Evolutionary conservation across 2,329 filamentous ascomycete genomes (phyloP), one percentile per base, ranked within the genome.

Genomic region (Claviceps humidiphila): DNA sequence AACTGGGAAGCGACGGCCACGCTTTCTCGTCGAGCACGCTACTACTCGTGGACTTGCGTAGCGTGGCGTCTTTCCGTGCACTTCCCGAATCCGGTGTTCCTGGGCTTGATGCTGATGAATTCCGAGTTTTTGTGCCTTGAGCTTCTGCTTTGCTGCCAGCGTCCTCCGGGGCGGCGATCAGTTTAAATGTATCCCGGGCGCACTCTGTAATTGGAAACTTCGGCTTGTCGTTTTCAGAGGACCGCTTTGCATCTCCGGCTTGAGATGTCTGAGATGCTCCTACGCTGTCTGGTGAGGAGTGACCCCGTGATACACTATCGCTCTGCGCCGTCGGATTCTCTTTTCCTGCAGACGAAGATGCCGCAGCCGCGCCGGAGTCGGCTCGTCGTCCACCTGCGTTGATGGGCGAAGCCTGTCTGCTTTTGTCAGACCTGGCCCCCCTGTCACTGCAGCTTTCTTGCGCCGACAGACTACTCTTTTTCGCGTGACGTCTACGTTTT

Each of bases 1-100:
- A 42, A 22, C 39, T 20, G 20, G 51, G 47, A 7, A 53, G 48
- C 38, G 44, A 47, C 20, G 52, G 52, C 52, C 52, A 53, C 20
- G 42, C 24, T 26, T 43, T 50, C 30, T 53, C 47, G n/a, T 51
- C 50, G 44, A 51, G 50, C 20, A 37, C 2, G 37, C 44, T 43
- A 24, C 34, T 42, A 9, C 42, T 45, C 14, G 30, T 45, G 20
- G 41, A 26, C 41, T 51, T 51, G 49, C 41, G 24, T 16, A 24
- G 40, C 30, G n/a, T 22, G 11, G 13, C 7, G 26, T 8, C 16
- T 14, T 22, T 24, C 2, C 22, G n/a, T 34, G 16, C 39, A 7
- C 20, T 39, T 16, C 16, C 14, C 14, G 38, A 14, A 11, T 16
- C 16, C n/a, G 22, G 20, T n/a, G n/a, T 17, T 5, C n/a, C 22